Conservation (phyloP, 164 flowering plant genomes). For the Amborella trichopoda region DNA sequence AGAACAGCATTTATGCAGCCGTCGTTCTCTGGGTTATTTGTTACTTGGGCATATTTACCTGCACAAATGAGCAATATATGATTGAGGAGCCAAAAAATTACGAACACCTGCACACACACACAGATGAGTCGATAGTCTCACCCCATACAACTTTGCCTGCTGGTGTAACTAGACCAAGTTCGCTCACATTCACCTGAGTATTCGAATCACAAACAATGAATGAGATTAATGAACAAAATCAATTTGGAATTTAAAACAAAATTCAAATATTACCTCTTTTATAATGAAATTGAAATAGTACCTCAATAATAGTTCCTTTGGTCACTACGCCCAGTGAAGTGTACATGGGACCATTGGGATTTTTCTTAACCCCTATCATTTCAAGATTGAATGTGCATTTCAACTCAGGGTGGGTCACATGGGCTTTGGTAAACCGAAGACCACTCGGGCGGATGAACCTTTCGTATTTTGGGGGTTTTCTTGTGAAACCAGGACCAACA, state of each 20-base stretch:
- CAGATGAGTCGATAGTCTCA: no score
- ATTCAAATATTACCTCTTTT: neutral
- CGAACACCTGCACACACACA: no score
- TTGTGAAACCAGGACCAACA: slow-evolving; percentile 86
- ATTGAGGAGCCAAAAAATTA: no score
- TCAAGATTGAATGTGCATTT: slow-evolving; percentile 95
- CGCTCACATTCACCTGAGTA: slow-evolving; percentile 81
- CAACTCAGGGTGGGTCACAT: slow-evolving; percentile 94
- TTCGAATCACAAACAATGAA: neutral
- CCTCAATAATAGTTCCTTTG: slow-evolving; percentile 95
- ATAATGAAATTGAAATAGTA: no score
- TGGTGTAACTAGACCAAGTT: slow-evolving; percentile 93
- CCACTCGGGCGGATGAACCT: slow-evolving; percentile 91
- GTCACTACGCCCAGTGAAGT: slow-evolving; percentile 94
- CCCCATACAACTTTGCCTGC: slow-evolving; percentile 99
- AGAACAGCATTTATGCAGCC: slow-evolving; percentile 90
- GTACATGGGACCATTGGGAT: slow-evolving; percentile 93
- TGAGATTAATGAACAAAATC: neutral
- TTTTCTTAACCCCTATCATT: slow-evolving; percentile 93
- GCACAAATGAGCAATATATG: no score
- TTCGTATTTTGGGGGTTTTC: slow-evolving; percentile 98
- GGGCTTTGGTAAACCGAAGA: slow-evolving; percentile 85
- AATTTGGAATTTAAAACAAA: neutral
- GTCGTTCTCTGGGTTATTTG: slow-evolving; percentile 93
- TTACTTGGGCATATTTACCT: slow-evolving; percentile 96